phyloP scores from a whole-genome alignment of 2,329 filamentous ascomycete species.

The Venturia pyrina region DNA sequence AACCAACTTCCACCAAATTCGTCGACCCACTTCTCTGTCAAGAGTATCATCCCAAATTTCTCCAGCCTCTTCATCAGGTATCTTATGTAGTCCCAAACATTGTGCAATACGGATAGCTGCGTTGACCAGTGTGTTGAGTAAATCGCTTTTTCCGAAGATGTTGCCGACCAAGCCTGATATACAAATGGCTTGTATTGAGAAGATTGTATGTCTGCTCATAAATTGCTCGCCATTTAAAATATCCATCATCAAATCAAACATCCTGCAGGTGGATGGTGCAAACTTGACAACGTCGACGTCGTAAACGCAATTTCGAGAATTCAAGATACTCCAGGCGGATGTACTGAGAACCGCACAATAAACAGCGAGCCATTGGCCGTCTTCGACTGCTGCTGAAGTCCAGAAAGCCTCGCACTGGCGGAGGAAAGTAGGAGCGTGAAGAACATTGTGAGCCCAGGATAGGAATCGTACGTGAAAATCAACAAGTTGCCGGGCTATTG shows the following conservation, averaged over 20 bases:
- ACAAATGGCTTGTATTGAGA: conserved; percentile 27
- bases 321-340: conserved; percentile 18
- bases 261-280: background rate
- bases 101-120: conserved; percentile 28
- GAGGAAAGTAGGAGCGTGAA: conserved; percentile 20
- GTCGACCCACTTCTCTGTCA: conserved; percentile 24
- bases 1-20: conserved; percentile 27
- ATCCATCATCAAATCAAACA: conserved; percentile 26
- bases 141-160: conserved; percentile 27
- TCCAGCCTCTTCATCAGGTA: conserved; percentile 3
- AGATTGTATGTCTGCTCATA: conserved; percentile 22
- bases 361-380: conserved; percentile 21
- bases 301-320: conserved; percentile 15
- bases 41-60: conserved; percentile 16
- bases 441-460: conserved; percentile 22
- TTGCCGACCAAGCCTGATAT: conserved; percentile 30
- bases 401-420: conserved; percentile 19
- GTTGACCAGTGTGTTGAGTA: conserved; percentile 26
- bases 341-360: conserved; percentile 20
- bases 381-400: conserved; percentile 16
- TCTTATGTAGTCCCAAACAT: conserved; percentile 20
- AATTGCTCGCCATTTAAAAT: conserved; percentile 25
- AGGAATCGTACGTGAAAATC: conserved; percentile 19
- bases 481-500: conserved; percentile 17
- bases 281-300: background rate